Base-by-base conservation (phyloP, 495 filamentous ascomycete species). In the Daldinia bambusicola region DNA sequence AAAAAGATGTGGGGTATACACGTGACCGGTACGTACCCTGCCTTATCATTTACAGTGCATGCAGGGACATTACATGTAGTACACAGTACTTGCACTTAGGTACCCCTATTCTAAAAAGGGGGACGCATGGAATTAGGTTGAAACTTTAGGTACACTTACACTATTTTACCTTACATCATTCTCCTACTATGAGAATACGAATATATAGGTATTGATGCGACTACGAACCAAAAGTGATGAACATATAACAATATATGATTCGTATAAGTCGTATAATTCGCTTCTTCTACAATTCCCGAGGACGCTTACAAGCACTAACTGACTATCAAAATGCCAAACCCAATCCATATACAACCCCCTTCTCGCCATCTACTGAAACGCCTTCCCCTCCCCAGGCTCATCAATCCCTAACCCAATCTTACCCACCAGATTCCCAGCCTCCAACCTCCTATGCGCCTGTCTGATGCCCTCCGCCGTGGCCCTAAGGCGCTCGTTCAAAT, bases 321-420 rank as follows among this genome's bases (percentile, higher is more conserved):
- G 16, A 1, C 41, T 48, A 22, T 37, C 31, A 37, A 56, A 56
- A 30, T 36, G 4, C n/a, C 31, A 55, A 4, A 34, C 53, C 31
- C 5, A 30, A 36, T 30, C 26, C 52, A 14, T 14, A 31, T 38
- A 56, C n/a, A 56, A 14, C 16, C 5, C 8, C n/a, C 13, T 26
- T 26, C 26, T 26, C 26, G 3, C 3, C 26, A 50, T 12, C 6
- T 22, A n/a, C 13, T 45, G 32, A 31, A 72, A 72, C 30, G 64
- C 41, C 60, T 56, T 30, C 10, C 63, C 69, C 37, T 63, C 45
- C 1, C 69, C 69, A 10, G 59, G 58, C 37, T 67, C 69, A 61
- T 72, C 69, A 30, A 72, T 12, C 1, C 69, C 69, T 12, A 72
- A 22, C 1, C 57, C 69, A 31, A 67, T 67, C 63, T 72, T 72